Evolutionary conservation across 306 rosid genomes (phyloP), one percentile per base, ranked within the genome.

Genomic region (Hippophae rhamnoides): DNA sequence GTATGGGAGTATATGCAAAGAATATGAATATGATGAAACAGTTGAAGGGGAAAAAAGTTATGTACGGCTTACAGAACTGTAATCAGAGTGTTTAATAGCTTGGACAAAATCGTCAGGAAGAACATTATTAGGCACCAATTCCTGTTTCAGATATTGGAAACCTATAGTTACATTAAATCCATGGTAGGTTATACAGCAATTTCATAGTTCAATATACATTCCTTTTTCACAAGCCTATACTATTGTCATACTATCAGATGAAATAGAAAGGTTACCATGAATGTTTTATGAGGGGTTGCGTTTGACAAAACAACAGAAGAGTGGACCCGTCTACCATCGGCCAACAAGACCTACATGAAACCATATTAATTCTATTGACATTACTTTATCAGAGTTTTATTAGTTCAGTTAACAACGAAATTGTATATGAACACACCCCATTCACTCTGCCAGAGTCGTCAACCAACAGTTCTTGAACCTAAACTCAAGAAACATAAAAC

Each of bases 241-340:
- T n/a, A 23, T 3, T 48, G 10, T 26, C 8, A 60, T 18, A 58
- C 7, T 25, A 10, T 48, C 7, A 18, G 8, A 47, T 7, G 38
- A 42, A 63, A 23, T 41, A 54, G 57, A 59, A 56, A 45, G 18
- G 48, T 56, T 61, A 92, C 99, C 95, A 78, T 76, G 70, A 88
- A 92, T 47, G 99, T 92, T 75, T 57, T 80, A 63, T 83, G 82
- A 6, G 99, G 99, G 25, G 99, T 92, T 53, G 99, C 96, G 58
- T 88, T 92, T 27, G 99, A 92, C 62, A 92, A 68, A 71, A 88
- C 94, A 67, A 66, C 63, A 61, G 96, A 88, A 71, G 96, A 78
- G 69, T 52, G 82, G 70, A 92, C 87, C 60, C 43, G 62, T 11
- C 90, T 83, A 52, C 99, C 99, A 73, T 85, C 96, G 53, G 85